These are phyloP conservation scores for Phialophora expanda DNA, from an alignment of 2,329 filamentous ascomycete species.

Conservation along the genomic window DNA sequence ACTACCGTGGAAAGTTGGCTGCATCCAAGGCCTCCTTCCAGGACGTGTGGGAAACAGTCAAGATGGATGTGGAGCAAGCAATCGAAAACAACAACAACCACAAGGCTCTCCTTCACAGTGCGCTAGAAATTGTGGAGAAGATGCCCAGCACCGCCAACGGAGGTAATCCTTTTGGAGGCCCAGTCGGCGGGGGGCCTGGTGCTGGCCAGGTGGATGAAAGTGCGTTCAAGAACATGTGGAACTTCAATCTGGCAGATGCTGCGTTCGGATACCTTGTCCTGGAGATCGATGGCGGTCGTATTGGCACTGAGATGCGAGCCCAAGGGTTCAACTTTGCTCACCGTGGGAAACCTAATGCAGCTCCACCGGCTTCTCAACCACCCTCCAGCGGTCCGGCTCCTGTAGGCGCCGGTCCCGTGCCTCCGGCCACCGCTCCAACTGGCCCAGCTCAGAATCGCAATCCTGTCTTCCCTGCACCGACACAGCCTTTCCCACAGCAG, in stretches of 20 bases:
- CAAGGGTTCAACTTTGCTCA: conserved; percentile 99
- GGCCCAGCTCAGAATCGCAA: conserved; percentile 46
- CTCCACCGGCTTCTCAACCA: conserved; percentile 30
- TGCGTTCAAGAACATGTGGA: conserved; percentile 99
- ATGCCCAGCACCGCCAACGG: conserved; percentile 96
- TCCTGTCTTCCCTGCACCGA: conserved; percentile 51
- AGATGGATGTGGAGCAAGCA: conserved; percentile 90
- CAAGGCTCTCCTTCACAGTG: conserved; percentile 87
- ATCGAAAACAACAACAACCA: conserved; percentile 93
- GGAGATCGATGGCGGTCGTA: conserved; percentile 92
- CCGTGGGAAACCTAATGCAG: conserved; percentile 59
- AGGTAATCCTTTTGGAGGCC: conserved; percentile 94
- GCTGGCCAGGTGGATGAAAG: conserved; percentile 95
- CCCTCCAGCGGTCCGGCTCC: conserved; percentile 20
- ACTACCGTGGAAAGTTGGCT: conserved; percentile 97
- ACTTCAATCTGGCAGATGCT: conserved; percentile 90
- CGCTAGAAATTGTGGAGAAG: conserved; percentile 91
- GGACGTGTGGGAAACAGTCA: conserved; percentile 99
- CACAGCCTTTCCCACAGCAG: conserved; percentile 45
- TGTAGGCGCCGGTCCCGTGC: conserved; percentile 16
- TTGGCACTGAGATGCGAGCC: conserved; percentile 97
- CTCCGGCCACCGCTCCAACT: conserved; percentile 44
- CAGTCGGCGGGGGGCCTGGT: conserved; percentile 69
- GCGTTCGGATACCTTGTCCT: conserved; percentile 95
- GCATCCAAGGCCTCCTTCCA: conserved; percentile 98